These are phyloP conservation scores for Catenaria anguillulae DNA, from an alignment of 371 early-diverging fungal species.

Conservation along the genomic window DNA sequence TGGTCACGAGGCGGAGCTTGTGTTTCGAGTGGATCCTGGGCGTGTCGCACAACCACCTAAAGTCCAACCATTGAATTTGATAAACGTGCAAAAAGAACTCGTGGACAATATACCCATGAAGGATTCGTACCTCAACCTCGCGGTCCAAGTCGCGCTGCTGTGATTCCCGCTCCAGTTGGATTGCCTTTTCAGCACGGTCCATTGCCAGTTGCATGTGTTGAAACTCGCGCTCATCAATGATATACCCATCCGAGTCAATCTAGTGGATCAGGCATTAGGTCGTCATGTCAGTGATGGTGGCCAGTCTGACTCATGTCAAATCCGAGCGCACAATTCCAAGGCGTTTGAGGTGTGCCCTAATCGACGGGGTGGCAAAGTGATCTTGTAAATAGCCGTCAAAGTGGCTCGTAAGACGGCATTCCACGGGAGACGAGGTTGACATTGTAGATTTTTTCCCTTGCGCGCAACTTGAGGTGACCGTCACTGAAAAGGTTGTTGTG, in stretches of 20 bases:
- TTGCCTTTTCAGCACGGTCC: conserved; percentile 20
- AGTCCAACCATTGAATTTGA: no score
- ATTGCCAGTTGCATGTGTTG: conserved; percentile 26
- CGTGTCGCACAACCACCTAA: no score
- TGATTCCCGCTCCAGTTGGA: conserved; percentile 12
- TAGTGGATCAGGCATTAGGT: no score
- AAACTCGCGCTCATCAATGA: conserved; percentile 20
- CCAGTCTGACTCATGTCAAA: background rate
- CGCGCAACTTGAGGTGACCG: background rate
- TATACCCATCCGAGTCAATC: conserved; percentile 22
- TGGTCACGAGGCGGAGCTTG: no score
- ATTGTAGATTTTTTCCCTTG: conserved; percentile 23
- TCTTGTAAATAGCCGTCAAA: conserved; percentile 27
- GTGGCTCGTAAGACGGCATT: conserved; percentile 29
- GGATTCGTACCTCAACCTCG: conserved; percentile 22
- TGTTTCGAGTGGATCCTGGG: no score
- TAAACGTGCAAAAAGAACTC: no score
- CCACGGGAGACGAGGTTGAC: conserved; percentile 24
- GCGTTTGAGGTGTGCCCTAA: conserved; percentile 17
- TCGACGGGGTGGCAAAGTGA: conserved; percentile 26
- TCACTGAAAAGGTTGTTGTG: background rate
- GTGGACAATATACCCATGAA: no score
- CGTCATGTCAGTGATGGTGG: background rate
- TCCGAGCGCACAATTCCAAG: conserved; percentile 21
- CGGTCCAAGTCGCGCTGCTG: conserved; percentile 25